Evolutionary conservation across 306 rosid species (phyloP).

Genomic region (Lathyrus oleraceus): DNA sequence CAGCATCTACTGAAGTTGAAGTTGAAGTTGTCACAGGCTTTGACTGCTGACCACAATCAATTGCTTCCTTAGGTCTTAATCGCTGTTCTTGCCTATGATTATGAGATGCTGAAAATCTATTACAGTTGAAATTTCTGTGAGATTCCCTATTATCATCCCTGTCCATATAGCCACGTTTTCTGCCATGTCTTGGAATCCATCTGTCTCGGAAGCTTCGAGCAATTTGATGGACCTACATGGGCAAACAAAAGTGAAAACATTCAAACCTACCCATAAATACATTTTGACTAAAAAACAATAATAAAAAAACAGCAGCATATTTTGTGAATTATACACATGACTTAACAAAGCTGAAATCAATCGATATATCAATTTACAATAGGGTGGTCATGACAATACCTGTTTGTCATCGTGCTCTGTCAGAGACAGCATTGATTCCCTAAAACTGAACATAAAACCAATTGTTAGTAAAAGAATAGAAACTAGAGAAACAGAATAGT

Average conservation of each 20-base stretch:
- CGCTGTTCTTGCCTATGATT: conserved; percentile 63
- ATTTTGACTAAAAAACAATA: neutral
- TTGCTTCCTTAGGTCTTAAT: conserved; percentile 63
- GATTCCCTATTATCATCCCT: conserved; percentile 71
- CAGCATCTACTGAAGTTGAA: conserved; percentile 42
- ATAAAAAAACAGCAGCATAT: neutral
- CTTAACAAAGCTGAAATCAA: conserved; percentile 19
- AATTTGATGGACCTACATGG: conserved; percentile 88
- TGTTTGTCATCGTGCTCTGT: conserved; percentile 97
- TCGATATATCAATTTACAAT: conserved; percentile 15
- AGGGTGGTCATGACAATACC: conserved; percentile 48
- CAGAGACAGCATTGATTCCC: conserved; percentile 81
- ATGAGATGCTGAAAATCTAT: conserved; percentile 54
- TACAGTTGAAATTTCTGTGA: conserved; percentile 56
- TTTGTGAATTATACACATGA: conserved; percentile 5
- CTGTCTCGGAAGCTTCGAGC: conserved; percentile 94
- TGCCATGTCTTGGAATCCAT: conserved; percentile 70
- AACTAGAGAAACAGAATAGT: conserved; percentile 25
- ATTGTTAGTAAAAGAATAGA: conserved; percentile 35
- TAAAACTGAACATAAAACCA: conserved; percentile 72
- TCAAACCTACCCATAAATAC: conserved; percentile 22
- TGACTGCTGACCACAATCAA: conserved; percentile 56
- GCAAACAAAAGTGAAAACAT: conserved; percentile 35
- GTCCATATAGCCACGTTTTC: conserved; percentile 63
- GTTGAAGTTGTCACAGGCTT: conserved; percentile 32